A percentile compares a stretch with the other conserved stretches of the same genome.
These are phyloP conservation scores for Casaregolazyma lundiana DNA, from an alignment of 1,139 yeast species.

Conservation along the genomic window DNA sequence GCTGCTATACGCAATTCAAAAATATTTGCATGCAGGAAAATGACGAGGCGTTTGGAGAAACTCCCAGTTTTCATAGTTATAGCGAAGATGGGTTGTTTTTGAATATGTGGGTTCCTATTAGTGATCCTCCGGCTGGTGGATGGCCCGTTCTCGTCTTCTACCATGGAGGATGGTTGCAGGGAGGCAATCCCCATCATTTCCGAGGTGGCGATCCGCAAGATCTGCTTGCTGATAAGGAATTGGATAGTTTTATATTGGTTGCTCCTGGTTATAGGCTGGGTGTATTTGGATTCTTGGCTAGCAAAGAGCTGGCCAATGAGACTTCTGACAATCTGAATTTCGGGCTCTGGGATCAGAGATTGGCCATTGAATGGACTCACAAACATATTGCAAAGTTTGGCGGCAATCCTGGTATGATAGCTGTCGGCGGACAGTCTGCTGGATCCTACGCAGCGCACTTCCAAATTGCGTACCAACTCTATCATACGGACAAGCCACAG, in stretches of 20 bases:
- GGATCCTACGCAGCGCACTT: slow-evolving; percentile 37
- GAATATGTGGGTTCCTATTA: slow-evolving; percentile 41
- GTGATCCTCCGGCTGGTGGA: slow-evolving; percentile 34
- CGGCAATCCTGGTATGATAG: slow-evolving; percentile 39
- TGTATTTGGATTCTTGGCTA: slow-evolving; percentile 38
- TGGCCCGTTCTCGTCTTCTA: slow-evolving; percentile 41
- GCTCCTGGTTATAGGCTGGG: slow-evolving; percentile 40
- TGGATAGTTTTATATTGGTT: slow-evolving; percentile 36
- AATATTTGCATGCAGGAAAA: slow-evolving; percentile 37
- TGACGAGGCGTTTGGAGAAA: slow-evolving; percentile 20
- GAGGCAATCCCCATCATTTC: slow-evolving; percentile 33
- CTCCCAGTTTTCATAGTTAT: slow-evolving; percentile 26
- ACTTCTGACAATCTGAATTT: slow-evolving; percentile 33
- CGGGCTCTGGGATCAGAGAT: slow-evolving; percentile 42
- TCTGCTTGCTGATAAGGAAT: slow-evolving; percentile 26
- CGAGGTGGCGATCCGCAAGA: slow-evolving; percentile 29
- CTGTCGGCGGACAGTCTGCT: slow-evolving; percentile 38
- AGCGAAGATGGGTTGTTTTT: slow-evolving; percentile 37
- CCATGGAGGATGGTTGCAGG: slow-evolving; percentile 43
- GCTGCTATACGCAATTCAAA: slow-evolving; percentile 33
- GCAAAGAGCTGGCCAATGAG: slow-evolving; percentile 30
- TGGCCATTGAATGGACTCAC: slow-evolving; percentile 34
- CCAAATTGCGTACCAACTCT: slow-evolving; percentile 38
- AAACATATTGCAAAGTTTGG: slow-evolving; percentile 32
- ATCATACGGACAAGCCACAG: slow-evolving; percentile 35